These are phyloP conservation scores for Acarospora socialis DNA, from an alignment of 2,329 filamentous ascomycete genomes.

Conservation along the genomic window DNA sequence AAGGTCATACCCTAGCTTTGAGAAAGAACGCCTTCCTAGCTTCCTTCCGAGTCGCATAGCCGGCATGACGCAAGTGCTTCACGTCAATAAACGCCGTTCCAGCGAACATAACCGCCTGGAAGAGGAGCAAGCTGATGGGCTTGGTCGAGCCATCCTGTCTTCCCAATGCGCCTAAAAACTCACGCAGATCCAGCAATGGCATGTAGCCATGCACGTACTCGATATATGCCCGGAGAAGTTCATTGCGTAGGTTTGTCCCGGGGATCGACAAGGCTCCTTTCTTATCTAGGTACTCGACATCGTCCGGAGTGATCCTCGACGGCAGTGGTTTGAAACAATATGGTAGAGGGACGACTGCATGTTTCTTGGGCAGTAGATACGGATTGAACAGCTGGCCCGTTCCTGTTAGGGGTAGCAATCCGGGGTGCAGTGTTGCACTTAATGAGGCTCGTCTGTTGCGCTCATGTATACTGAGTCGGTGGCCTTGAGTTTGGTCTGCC, in stretches of 20 bases:
- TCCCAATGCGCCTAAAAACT: constrained; percentile 43
- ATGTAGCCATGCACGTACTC: constrained; percentile 91
- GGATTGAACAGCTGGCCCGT: constrained; percentile 26
- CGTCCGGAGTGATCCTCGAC: constrained; percentile 60
- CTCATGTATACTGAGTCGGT: constrained; percentile 29
- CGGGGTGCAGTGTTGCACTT: constrained; percentile 24
- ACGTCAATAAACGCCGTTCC: constrained; percentile 80
- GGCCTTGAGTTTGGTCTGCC: constrained; percentile 35
- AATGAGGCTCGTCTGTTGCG: constrained; percentile 32
- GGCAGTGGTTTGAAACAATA: constrained; percentile 71
- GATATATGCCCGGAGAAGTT: constrained; percentile 66
- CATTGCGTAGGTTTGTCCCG: constrained; percentile 54
- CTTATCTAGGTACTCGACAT: constrained; percentile 66
- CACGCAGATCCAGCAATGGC: constrained; percentile 61
- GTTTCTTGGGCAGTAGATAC: constrained; percentile 36
- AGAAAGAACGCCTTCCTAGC: constrained; percentile 82
- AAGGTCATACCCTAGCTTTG: constrained; percentile 67
- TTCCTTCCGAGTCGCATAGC: constrained; percentile 62
- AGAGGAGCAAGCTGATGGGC: constrained; percentile 70
- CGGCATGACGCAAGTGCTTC: constrained; percentile 58
- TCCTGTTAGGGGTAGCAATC: constrained; percentile 25
- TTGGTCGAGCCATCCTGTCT: constrained; percentile 55
- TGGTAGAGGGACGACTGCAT: constrained; percentile 36
- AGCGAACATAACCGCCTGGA: constrained; percentile 91
- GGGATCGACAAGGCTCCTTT: constrained; percentile 79